Evolutionary conservation across 495 filamentous ascomycete genomes (phyloP), one percentile per base, ranked within the genome.

Genomic region (Penicillium lagena): DNA sequence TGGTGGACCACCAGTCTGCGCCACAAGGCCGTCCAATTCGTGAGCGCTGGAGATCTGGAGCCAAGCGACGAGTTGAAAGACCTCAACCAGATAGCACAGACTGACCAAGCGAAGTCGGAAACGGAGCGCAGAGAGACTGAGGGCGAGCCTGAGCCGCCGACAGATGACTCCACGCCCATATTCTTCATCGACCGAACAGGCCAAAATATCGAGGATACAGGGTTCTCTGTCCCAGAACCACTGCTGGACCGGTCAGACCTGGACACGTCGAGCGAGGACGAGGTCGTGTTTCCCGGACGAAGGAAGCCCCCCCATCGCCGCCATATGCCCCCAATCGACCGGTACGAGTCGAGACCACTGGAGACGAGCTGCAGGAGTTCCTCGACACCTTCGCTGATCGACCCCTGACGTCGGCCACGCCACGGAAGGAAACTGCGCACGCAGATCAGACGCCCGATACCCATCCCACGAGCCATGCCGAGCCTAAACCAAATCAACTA

Each of bases 31-130:
- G 76, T 96, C 33, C 53, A 62, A 0, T 96, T 96, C 54, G 76
- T 95, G 42, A 85, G 85, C 48, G 85, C 82, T 17, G 85, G 85
- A 15, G 67, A 68, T 28, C 64, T 82, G 31, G 69, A 82, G 28
- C 70, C 76, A 27, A 47, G 55, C 2, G 55, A 22, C 22, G 22
- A 67, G 38, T 48, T 53, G 33, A 37, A 63, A 29, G 27, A 44
- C 50, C 12, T 46, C 48, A 37, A 49, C 37, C 32, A 47, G 35
- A 44, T 50, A 22, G 22, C 22, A 22, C 22, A 31, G 51, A 49
- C 14, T 17, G 17, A n/a, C 22, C 34, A 8, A 7, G 11, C 9
- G 32, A 44, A 44, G 17, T 9, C 29, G 10, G 29, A 22, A 2
- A 15, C 27, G 12, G 36, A 46, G 40, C 28, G 50, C 40, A 12